A percentile compares a stretch with the other conserved stretches of the same genome.
Conservation (phyloP, 140 eudicot species). For the Erigeron philadelphicus region DNA sequence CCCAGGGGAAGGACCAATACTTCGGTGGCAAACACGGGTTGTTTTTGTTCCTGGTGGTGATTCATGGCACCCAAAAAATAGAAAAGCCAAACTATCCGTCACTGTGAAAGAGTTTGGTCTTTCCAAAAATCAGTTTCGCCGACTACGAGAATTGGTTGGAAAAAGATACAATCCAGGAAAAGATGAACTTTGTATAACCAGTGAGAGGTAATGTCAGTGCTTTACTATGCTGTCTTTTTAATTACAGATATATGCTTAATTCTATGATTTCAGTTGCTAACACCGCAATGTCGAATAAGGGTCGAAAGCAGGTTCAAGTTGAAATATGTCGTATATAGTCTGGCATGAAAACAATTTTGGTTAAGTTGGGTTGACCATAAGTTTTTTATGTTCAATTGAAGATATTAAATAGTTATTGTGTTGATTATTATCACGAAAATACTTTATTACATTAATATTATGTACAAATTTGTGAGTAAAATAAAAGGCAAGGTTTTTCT, state of each 20-base stretch:
- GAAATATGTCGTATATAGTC: no score
- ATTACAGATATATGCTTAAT: no score
- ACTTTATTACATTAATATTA: no score
- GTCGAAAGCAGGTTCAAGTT: not conserved
- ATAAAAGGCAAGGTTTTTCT: no score
- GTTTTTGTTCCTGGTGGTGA: conserved; percentile 93
- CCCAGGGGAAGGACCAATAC: conserved; percentile 87
- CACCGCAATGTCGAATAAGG: not conserved
- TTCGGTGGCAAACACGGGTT: conserved; percentile 82
- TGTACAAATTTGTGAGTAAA: no score
- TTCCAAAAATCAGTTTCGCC: conserved; percentile 62
- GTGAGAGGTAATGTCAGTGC: conserved; percentile 64
- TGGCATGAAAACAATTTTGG: no score
- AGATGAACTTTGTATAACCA: conserved; percentile 85
- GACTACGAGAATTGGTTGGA: conserved; percentile 81
- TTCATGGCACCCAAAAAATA: conserved; percentile 93
- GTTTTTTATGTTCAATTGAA: no score
- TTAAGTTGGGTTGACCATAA: no score
- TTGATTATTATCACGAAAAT: no score
- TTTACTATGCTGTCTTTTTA: not conserved
- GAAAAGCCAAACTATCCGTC: conserved; percentile 82
- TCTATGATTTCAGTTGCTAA: not conserved
- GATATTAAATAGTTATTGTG: no score
- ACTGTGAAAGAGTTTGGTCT: conserved; percentile 93
- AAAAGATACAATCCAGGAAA: conserved; percentile 79